Evolutionary conservation across 2,329 filamentous ascomycete species (phyloP).

Genomic region (Penicillium hesseltinei): DNA sequence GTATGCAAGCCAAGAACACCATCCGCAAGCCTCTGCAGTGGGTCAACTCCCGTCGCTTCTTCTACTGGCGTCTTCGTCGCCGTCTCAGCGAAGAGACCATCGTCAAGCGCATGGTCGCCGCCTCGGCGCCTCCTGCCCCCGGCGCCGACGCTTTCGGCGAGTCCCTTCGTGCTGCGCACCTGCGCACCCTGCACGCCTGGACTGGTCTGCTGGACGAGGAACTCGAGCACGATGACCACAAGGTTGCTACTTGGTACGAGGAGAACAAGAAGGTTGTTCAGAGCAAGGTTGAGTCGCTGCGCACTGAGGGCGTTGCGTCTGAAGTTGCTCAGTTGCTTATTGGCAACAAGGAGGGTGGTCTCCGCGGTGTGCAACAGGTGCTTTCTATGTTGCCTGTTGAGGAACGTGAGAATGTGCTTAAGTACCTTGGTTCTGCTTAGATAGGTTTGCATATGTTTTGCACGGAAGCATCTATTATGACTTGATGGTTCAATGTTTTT

Average conservation of each 20-base stretch:
- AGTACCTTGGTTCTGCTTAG: conserved; percentile 44
- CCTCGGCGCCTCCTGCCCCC: conserved; percentile 40
- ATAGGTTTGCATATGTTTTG: background rate
- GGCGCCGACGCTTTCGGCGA: conserved; percentile 39
- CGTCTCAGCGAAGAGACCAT: conserved; percentile 97
- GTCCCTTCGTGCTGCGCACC: conserved; percentile 61
- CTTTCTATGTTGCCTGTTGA: conserved; percentile 81
- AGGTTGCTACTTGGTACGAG: conserved; percentile 93
- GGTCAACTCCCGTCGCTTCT: conserved; percentile 90
- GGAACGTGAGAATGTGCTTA: conserved; percentile 81
- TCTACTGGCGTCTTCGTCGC: conserved; percentile 98
- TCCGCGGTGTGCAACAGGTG: conserved; percentile 84
- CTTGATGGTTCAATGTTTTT: conserved; percentile 19
- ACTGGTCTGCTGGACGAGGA: conserved; percentile 64
- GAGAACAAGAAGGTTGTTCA: conserved; percentile 81
- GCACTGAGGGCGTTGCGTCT: conserved; percentile 68
- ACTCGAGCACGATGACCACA: conserved; percentile 75
- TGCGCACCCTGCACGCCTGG: conserved; percentile 80
- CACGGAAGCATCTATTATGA: conserved; percentile 13
- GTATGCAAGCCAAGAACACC: conserved; percentile 96
- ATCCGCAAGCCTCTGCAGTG: conserved; percentile 83
- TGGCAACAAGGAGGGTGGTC: conserved; percentile 64
- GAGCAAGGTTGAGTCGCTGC: conserved; percentile 80
- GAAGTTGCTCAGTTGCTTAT: conserved; percentile 69
- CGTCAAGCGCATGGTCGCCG: conserved; percentile 75